Evolutionary conservation across 805 yeast genomes (phyloP), one percentile per base, ranked within the genome.

Genomic region (Candida insectorum): DNA sequence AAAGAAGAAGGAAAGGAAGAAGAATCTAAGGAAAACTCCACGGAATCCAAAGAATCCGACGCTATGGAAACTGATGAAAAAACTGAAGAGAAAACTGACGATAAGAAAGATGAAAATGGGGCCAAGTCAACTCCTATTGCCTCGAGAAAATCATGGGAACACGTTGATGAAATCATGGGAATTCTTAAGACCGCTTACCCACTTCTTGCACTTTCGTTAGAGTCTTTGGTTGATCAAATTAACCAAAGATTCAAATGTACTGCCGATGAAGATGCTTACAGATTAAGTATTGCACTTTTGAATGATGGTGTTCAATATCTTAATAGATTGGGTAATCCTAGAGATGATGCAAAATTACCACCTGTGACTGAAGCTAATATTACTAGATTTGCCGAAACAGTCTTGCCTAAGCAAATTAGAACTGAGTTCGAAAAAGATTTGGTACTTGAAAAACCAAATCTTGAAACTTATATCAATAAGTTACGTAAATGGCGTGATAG

Each of bases 101-200:
- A 20, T 11, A 17, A 24, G 8, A 20, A 19, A 12, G 18, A 37
- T 37, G 23, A 34, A 34, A 4, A 16, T 36, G 2, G 33, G 33
- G 16, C 20, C 44, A 19, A 28, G 8, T 7, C 9, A n/a, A 21
- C 31, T 5, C 33, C 34, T 4, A 23, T 31, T 19, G 34, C 34
- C 3, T 47, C 52, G 23, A 75, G 77, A 37, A 91, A 85, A 58
- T 94, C 97, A 8, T 87, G 95, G 94, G 95, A 87, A 48, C 81
- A 91, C 51, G 89, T 89, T 16, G 81, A 76, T 34, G 97, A 91
- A 51, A 83, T 93, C 36, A 87, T 88, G 85, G 93, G 94, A 15
- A 89, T 93, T 35, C 66, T 94, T 55, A 93, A 93, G 56, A 94
- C 99, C 0, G 96, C 97, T 0, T 93, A 89, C 56, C 99, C 99